Conservation (phyloP, 1,284 basidiomycete genomes). For the Gymnopus androsaceus region DNA sequence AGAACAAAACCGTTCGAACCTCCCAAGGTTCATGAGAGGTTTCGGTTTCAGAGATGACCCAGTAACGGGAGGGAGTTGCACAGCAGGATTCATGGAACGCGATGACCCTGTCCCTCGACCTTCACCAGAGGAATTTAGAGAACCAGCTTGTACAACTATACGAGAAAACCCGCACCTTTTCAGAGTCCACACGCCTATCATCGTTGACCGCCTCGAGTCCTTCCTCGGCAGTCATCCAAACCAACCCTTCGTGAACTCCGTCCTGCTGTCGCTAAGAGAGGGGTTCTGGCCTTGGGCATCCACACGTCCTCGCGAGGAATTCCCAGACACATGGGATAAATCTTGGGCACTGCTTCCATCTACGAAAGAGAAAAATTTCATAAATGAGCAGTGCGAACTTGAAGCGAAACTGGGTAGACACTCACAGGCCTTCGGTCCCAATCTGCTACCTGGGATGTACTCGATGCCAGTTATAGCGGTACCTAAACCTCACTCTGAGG, state of each 20-base stretch:
- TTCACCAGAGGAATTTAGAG: not conserved
- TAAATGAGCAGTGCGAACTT: constrained; percentile 27
- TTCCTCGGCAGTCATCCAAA: constrained; percentile 30
- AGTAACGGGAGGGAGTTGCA: no score
- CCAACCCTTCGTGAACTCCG: constrained; percentile 32
- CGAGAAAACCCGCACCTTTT: constrained; percentile 30
- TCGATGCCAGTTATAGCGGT: constrained; percentile 39
- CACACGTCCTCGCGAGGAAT: constrained; percentile 6
- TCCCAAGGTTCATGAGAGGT: no score
- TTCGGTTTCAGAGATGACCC: no score
- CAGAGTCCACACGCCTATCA: constrained; percentile 34
- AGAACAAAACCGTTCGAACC: no score
- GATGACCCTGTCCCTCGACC: not conserved
- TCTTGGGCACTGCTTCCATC: constrained; percentile 11
- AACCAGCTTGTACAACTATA: constrained; percentile 15
- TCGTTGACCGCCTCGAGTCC: constrained; percentile 25
- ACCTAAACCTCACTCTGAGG: constrained; percentile 35
- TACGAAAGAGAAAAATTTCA: constrained; percentile 21
- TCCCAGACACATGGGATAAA: constrained; percentile 23
- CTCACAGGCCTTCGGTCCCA: constrained; percentile 34
- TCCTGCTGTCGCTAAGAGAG: constrained; percentile 26
- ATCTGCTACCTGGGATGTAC: no score
- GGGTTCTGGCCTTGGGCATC: constrained; percentile 43
- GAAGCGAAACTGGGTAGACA: constrained; percentile 32
- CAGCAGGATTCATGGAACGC: not conserved